A percentile compares a stretch with the other conserved stretches of the same genome.
Evolutionary conservation across 106 monocot species (phyloP).

Genomic region (Allium sativum): DNA sequence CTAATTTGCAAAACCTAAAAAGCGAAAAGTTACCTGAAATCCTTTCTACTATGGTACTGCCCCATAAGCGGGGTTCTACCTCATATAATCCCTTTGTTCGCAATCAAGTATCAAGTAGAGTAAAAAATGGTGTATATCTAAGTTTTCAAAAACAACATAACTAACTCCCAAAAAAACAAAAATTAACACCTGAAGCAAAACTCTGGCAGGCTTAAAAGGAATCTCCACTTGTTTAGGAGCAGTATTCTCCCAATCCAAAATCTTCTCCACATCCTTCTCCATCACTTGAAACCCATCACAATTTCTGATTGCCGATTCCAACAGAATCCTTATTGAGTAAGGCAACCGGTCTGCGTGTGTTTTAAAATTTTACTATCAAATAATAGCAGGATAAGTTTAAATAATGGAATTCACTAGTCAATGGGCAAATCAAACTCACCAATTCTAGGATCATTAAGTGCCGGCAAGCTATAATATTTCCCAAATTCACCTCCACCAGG

Average conservation of each 20-base stretch:
- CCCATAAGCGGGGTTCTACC: too few relatives aligned
- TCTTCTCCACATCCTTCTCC: slow-evolving; percentile 79
- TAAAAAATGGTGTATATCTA: too few relatives aligned
- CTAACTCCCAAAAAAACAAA: not conserved
- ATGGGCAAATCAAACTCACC: slow-evolving; percentile 24
- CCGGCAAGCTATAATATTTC: slow-evolving; percentile 70
- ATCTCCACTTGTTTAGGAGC: slow-evolving; percentile 87
- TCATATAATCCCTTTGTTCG: too few relatives aligned
- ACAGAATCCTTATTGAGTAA: slow-evolving; percentile 73
- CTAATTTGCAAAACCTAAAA: too few relatives aligned
- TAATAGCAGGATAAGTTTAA: not conserved
- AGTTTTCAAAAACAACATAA: too few relatives aligned
- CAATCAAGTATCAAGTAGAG: too few relatives aligned
- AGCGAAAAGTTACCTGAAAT: too few relatives aligned
- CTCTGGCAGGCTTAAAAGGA: slow-evolving; percentile 90
- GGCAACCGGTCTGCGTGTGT: slow-evolving; percentile 59
- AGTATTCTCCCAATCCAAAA: slow-evolving; percentile 89
- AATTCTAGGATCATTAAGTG: slow-evolving; percentile 49
- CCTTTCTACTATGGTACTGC: too few relatives aligned
- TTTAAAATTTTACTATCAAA: not conserved
- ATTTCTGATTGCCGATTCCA: slow-evolving; percentile 91
- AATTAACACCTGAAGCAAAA: slow-evolving; percentile 71
- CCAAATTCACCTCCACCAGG: slow-evolving; percentile 79
- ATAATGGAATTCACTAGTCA: not conserved
- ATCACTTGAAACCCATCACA: slow-evolving; percentile 91